phyloP scores from a whole-genome alignment of 1,284 basidiomycete genomes.

The Coniferiporia sulphurascens region DNA sequence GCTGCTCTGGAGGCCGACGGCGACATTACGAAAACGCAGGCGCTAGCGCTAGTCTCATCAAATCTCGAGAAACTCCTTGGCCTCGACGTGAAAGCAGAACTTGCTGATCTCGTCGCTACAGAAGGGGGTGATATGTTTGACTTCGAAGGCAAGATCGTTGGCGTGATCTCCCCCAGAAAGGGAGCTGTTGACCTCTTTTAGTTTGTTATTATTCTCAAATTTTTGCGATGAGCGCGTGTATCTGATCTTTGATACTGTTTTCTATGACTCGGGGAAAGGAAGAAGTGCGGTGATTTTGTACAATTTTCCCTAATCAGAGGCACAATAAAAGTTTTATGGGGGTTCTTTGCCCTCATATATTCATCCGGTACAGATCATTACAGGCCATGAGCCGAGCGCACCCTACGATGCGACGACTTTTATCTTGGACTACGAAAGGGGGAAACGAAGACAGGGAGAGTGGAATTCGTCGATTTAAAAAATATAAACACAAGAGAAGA shows the following conservation, averaged over 20 bases:
- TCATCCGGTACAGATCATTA: not conserved
- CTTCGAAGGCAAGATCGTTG: conserved; percentile 56
- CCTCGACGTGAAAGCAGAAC: conserved; percentile 33
- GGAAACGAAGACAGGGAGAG: not conserved
- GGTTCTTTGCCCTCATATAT: not conserved
- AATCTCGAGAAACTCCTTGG: conserved; percentile 67
- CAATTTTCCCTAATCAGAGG: not conserved
- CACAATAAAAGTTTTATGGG: not conserved
- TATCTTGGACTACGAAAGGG: not conserved
- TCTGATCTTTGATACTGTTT: no score
- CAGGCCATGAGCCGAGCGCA: not conserved
- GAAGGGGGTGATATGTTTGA: conserved; percentile 55
- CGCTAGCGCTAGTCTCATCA: conserved; percentile 54
- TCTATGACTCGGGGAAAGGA: not conserved
- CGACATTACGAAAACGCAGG: conserved; percentile 44
- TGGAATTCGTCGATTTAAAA: not conserved
- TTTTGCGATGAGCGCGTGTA: no score
- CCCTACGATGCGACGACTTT: not conserved
- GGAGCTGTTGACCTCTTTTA: conserved; percentile 42
- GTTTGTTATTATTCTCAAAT: not conserved
- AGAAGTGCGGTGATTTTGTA: not conserved
- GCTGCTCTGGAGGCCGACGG: conserved; percentile 38
- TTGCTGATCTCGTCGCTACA: conserved; percentile 61
- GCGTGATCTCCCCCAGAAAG: conserved; percentile 46
- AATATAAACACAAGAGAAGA: no score